These are phyloP conservation scores for Pseudogymnoascus sp. DNA, from an alignment of 2,329 filamentous ascomycete species.

Conservation along the genomic window DNA sequence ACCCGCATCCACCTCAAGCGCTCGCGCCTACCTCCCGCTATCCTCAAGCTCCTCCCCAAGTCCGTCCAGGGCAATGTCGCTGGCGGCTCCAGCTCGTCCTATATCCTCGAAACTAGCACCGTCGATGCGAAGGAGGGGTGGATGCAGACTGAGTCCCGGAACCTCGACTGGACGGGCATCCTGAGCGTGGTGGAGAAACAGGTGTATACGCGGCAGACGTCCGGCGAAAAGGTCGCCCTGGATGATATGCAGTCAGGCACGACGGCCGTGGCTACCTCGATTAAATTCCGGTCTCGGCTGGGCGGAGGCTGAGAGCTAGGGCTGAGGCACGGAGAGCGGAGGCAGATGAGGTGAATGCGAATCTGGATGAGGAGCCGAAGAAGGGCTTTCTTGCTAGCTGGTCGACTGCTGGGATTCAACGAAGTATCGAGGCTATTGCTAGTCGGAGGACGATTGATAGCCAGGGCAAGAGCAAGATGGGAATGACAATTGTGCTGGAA, in stretches of 20 bases:
- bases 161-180: constrained; percentile 76
- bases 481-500: constrained; percentile 76
- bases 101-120: constrained; percentile 73
- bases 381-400: constrained; percentile 50
- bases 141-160: constrained; percentile 76
- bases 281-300: constrained; percentile 65
- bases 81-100: constrained; percentile 60
- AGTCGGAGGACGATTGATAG: constrained; percentile 71
- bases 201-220: constrained; percentile 44
- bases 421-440: constrained; percentile 73
- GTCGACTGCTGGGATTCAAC: constrained; percentile 66
- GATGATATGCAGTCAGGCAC: constrained; percentile 28
- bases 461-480: constrained; percentile 72
- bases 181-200: constrained; percentile 73
- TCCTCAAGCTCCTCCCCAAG: constrained; percentile 68
- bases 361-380: constrained; percentile 40
- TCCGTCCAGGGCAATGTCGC: constrained; percentile 48
- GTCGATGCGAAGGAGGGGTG: constrained; percentile 74
- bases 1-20: constrained; percentile 77
- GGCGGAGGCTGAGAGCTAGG: constrained; percentile 47
- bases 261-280: constrained; percentile 67
- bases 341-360: constrained; percentile 33
- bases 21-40: constrained; percentile 66
- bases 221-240: background rate
- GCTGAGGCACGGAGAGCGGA: constrained; percentile 30